These are phyloP conservation scores for Heterobasidion occidentale DNA, from an alignment of 1,284 basidiomycete species.

Conservation along the genomic window DNA sequence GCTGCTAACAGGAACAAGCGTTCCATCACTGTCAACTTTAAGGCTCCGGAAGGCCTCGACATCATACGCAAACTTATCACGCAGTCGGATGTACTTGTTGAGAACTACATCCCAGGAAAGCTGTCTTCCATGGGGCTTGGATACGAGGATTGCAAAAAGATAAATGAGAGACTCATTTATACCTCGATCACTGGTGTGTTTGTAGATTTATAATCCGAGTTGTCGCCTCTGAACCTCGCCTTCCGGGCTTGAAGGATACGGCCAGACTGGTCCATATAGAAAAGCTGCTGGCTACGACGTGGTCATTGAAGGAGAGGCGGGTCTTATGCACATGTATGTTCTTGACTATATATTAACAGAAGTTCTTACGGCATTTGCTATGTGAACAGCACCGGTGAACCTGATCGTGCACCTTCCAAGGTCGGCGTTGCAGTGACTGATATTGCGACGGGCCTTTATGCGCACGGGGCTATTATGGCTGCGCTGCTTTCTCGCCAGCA, in stretches of 20 bases:
- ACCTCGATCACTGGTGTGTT: conserved; percentile 77
- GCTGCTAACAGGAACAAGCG: conserved; percentile 86
- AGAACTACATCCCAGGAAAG: conserved; percentile 85
- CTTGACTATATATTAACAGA: background rate
- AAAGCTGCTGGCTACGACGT: conserved; percentile 87
- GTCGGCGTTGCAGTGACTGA: conserved; percentile 90
- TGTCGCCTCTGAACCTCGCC: background rate
- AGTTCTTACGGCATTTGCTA: background rate
- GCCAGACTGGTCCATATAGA: conserved; percentile 86
- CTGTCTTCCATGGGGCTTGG: conserved; percentile 80
- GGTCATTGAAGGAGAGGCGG: conserved; percentile 86
- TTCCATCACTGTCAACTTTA: conserved; percentile 86
- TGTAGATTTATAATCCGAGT: background rate
- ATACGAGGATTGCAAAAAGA: conserved; percentile 72
- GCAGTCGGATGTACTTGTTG: conserved; percentile 80
- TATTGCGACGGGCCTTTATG: conserved; percentile 88
- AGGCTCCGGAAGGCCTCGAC: conserved; percentile 68
- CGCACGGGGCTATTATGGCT: conserved; percentile 90
- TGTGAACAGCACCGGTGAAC: conserved; percentile 61
- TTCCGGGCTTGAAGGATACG: conserved; percentile 59
- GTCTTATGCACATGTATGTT: conserved; percentile 84
- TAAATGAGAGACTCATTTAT: conserved; percentile 84
- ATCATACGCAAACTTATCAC: conserved; percentile 71
- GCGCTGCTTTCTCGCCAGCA: conserved; percentile 75
- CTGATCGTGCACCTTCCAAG: conserved; percentile 83